These are phyloP conservation scores for Starmera quercuum DNA, from an alignment of 805 yeast species.

Conservation along the genomic window DNA sequence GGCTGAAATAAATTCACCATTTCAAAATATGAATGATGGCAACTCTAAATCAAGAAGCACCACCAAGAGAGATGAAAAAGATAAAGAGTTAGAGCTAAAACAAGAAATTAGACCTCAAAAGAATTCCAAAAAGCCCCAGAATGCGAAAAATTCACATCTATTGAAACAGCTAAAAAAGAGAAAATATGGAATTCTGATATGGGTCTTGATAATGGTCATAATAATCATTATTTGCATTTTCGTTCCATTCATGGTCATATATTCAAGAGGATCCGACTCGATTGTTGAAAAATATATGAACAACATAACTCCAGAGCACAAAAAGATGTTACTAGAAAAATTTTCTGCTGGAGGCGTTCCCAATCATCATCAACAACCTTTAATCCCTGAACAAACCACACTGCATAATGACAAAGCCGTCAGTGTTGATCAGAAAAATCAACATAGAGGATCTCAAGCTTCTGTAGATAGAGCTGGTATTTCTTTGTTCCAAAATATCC, in stretches of 20 bases:
- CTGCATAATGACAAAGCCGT: neutral
- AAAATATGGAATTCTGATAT: constrained; percentile 8
- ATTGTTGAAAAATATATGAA: constrained; percentile 22
- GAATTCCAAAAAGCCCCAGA: too few relatives aligned
- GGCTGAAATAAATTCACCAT: too few relatives aligned
- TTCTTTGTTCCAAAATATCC: constrained; percentile 25
- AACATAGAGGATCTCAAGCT: neutral
- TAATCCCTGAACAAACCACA: neutral
- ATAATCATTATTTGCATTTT: constrained; percentile 9
- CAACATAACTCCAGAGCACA: constrained; percentile 17
- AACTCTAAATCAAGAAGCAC: too few relatives aligned
- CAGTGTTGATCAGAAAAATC: neutral
- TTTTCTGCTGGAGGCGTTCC: neutral
- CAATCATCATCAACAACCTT: too few relatives aligned
- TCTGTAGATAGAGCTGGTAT: constrained; percentile 15
- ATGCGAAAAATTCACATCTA: too few relatives aligned
- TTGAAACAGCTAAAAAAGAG: too few relatives aligned
- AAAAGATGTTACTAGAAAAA: constrained; percentile 10
- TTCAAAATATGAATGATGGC: too few relatives aligned
- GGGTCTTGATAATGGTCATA: constrained; percentile 13
- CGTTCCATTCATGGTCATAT: constrained; percentile 17
- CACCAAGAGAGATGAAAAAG: too few relatives aligned
- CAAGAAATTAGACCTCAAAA: too few relatives aligned
- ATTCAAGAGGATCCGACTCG: constrained; percentile 24
- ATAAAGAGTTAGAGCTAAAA: too few relatives aligned